Evolutionary conservation across 139 green algal genomes (phyloP), one percentile per base, ranked within the genome.

Genomic region (Marvania coccoides): DNA sequence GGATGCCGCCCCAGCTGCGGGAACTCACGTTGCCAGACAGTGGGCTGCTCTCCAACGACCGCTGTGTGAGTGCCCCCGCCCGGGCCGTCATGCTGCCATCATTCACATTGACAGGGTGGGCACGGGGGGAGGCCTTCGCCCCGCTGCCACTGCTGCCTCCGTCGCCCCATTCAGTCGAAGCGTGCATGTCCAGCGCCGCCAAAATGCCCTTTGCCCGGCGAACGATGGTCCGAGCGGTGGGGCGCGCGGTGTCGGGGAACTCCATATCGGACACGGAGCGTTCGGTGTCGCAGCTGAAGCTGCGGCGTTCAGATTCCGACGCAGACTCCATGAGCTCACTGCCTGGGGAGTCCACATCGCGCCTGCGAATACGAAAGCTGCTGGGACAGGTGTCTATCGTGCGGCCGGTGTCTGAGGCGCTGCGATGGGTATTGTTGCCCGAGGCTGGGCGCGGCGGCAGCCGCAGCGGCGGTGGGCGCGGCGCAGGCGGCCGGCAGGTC

Each of bases 111-210:
- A 30, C 51, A 56, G 56, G 54, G 56, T 35, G 65, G 2, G 63
- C 54, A 2, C 40, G 37, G 5, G 48, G 40, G 36, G 26, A 15
- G 2, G 48, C 42, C 31, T 31, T 29, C 12, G 54, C 54, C 3
- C 46, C 60, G 24, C 65, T 56, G 14, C 56, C 56, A n/a, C n/a
- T n/a, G n/a, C n/a, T n/a, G n/a, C n/a, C n/a, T n/a, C n/a, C n/a
- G n/a, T n/a, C n/a, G n/a, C n/a, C n/a, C n/a, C 66, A 74, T 26
- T 74, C 68, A 3, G 68, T 56, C 4, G 68, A 74, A 40, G 68
- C 61, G 68, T 74, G 59, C 46, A 74, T 46, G 61, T 74, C 68
- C 58, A 33, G 61, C 31, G 68, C 58, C 31, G 67, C 57, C 8
- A 57, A 63, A 13, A 58, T 51, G 31, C 8, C 34, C 56, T 1